Evolutionary conservation across 805 yeast species (phyloP).

Genomic region (Isabelozyma pseudorhagii): DNA sequence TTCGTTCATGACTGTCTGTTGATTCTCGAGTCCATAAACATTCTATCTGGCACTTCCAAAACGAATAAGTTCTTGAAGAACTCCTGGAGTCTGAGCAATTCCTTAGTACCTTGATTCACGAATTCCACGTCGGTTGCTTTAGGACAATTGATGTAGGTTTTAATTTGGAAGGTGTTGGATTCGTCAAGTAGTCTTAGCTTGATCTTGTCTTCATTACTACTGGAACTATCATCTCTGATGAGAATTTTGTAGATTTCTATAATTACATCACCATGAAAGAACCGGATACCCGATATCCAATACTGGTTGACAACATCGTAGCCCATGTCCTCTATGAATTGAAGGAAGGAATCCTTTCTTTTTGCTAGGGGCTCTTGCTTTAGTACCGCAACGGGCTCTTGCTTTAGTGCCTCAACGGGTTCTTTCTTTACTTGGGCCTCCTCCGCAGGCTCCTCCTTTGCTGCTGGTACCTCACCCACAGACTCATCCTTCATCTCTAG

Average conservation of each 20-base stretch:
- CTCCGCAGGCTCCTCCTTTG: background rate
- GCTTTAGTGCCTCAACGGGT: background rate
- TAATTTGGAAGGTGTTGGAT: constrained; percentile 57
- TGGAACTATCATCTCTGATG: constrained; percentile 30
- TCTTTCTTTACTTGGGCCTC: background rate
- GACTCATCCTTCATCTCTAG: background rate
- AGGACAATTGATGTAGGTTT: constrained; percentile 67
- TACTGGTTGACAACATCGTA: constrained; percentile 62
- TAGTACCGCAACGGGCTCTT: background rate
- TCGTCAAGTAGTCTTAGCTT: constrained; percentile 43
- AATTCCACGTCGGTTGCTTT: constrained; percentile 73
- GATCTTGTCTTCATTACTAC: constrained; percentile 20
- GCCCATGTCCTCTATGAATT: constrained; percentile 61
- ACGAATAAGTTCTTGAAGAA: constrained; percentile 67
- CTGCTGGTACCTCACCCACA: background rate
- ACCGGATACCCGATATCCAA: constrained; percentile 59
- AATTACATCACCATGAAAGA: constrained; percentile 57
- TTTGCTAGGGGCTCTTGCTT: constrained; percentile 1
- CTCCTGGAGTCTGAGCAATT: constrained; percentile 58
- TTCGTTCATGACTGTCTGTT: background rate
- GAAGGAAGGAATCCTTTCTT: constrained; percentile 35
- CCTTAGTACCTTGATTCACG: constrained; percentile 61
- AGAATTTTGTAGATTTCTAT: constrained; percentile 55
- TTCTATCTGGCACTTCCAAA: constrained; percentile 73
- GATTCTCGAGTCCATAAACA: constrained; percentile 76